Evolutionary conservation across 116 monocot genomes (phyloP), one percentile per base, ranked within the genome.

Genomic region (Dioscorea cayenensis): DNA sequence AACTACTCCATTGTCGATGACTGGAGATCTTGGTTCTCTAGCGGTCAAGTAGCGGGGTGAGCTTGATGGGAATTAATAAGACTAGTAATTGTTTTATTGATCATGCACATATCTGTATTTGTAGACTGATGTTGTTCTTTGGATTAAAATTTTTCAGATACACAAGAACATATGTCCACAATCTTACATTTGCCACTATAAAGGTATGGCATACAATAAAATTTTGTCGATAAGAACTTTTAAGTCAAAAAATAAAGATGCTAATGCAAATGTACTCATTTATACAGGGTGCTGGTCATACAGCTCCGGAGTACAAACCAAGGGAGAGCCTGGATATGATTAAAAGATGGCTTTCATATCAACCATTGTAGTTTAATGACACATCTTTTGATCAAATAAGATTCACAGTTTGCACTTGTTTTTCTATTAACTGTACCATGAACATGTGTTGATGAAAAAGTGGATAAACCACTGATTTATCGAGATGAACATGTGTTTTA

Each of bases 101-200:
- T 51, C 9, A 61, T 32, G 3, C 48, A 49, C 8, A 50, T 14
- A 12, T 5, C 21, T 25, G 23, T 7, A 23, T 11, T 14, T 51
- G 50, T 32, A 7, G 5, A 13, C 14, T 28, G 17, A 3, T 17
- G 4, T 73, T 25, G 1, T 61, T 60, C 5, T 32, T 28, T 6
- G 10, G 55, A 16, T 55, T 55, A n/a, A 32, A 32, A n/a, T 25
- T 52, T 17, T 16, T 27, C 52, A 92, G 91, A 51, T 92, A 78
- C 48, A 82, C 88, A 16, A 79, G 62, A 50, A 48, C 72, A 66
- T 92, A 81, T 63, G 70, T 74, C 63, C 85, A 92, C 68, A 78
- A 81, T 71, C 69, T 92, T 58, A 92, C 83, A 7, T 92, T 87
- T 63, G 81, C 88, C 1, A 92, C 91, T 7, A 5, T 55, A 75